These are phyloP conservation scores for Fusarium mundagurra DNA, from an alignment of 2,329 filamentous ascomycete genomes.

Conservation along the genomic window DNA sequence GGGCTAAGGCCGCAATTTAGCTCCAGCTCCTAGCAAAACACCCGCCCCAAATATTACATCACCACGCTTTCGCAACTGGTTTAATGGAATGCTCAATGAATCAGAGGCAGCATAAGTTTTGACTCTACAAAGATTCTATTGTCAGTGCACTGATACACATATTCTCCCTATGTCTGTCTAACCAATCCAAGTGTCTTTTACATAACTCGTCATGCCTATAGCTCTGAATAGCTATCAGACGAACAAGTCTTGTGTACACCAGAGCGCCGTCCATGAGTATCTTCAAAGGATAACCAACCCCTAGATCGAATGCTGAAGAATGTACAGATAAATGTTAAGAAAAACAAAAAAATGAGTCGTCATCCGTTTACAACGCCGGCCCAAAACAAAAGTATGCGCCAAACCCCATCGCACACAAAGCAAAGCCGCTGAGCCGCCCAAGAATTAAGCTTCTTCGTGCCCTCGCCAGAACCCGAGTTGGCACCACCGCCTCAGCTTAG, in stretches of 20 bases:
- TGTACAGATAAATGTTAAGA: conserved; percentile 26
- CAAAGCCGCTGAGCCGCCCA: neutral
- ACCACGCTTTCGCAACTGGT: conserved; percentile 4
- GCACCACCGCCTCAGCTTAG: neutral
- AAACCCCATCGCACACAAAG: conserved; percentile 21
- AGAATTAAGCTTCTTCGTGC: neutral
- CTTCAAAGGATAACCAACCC: conserved; percentile 23
- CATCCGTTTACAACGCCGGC: conserved; percentile 36
- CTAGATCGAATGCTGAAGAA: conserved; percentile 32
- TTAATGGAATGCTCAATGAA: neutral
- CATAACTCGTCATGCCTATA: conserved; percentile 1
- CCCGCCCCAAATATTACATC: conserved; percentile 36
- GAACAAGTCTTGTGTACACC: conserved; percentile 23
- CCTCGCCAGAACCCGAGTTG: conserved; percentile 3
- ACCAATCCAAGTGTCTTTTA: neutral
- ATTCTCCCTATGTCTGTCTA: neutral
- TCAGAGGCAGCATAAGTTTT: neutral
- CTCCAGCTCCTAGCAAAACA: neutral
- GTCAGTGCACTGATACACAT: neutral
- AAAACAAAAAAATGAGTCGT: conserved; percentile 18
- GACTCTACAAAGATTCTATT: neutral
- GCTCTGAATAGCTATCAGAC: conserved; percentile 4
- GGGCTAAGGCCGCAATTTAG: conserved; percentile 19
- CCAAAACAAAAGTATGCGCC: conserved; percentile 36
- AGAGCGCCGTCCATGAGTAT: conserved; percentile 32